Conservation (phyloP, 257 asterid species). For the Nicotiana attenuata region DNA sequence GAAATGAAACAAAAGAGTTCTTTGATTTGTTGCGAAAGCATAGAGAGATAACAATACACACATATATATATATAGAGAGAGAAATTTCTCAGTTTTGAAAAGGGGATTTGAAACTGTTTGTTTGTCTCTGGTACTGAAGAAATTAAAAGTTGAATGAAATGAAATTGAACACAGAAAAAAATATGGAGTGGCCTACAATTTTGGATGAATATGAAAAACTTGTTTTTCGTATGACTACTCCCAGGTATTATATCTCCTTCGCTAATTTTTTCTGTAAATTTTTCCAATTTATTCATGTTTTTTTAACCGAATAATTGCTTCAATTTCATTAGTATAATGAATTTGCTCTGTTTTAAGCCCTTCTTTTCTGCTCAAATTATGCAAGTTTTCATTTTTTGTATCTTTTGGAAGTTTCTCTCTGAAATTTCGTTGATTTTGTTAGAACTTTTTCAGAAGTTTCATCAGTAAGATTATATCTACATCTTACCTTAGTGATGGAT, state of each 20-base stretch:
- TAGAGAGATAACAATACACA: too few relatives aligned
- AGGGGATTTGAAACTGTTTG: background rate
- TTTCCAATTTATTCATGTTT: too few relatives aligned
- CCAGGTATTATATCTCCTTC: slow-evolving; percentile 44
- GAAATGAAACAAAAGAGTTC: too few relatives aligned
- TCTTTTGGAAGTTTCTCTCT: too few relatives aligned
- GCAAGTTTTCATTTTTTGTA: too few relatives aligned
- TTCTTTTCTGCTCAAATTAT: background rate
- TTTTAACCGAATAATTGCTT: background rate
- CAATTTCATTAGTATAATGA: too few relatives aligned
- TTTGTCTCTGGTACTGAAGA: background rate
- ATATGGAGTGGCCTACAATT: slow-evolving; percentile 70
- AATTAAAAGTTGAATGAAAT: background rate
- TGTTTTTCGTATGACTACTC: slow-evolving; percentile 75
- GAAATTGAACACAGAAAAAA: background rate
- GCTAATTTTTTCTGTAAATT: background rate
- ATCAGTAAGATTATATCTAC: too few relatives aligned
- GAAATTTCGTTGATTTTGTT: too few relatives aligned
- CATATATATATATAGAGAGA: too few relatives aligned
- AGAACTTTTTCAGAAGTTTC: too few relatives aligned
- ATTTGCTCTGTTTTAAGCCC: background rate
- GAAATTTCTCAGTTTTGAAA: background rate
- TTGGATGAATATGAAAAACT: slow-evolving; percentile 93
- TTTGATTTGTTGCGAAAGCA: too few relatives aligned
- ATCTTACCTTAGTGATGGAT: too few relatives aligned